Conservation (phyloP, 257 asterid species). For the Solanum dulcamara region DNA sequence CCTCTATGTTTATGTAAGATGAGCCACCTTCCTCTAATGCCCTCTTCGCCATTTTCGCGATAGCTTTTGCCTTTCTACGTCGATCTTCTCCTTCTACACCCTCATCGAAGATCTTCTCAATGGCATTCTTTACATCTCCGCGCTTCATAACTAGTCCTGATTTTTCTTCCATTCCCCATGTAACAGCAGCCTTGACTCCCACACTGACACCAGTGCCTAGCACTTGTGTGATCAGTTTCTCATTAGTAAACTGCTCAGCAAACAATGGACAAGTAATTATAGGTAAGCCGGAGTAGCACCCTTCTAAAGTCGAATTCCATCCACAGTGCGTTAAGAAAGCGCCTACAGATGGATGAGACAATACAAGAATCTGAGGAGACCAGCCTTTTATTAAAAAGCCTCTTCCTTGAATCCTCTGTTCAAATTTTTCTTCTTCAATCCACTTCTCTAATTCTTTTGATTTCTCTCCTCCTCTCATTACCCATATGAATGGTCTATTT, state of each 20-base stretch:
- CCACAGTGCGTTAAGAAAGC: slow-evolving; percentile 81
- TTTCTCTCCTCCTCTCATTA: slow-evolving; percentile 24
- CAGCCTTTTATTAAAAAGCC: slow-evolving; percentile 68
- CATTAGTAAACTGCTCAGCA: slow-evolving; percentile 73
- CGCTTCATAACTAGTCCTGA: slow-evolving; percentile 42
- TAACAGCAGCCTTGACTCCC: slow-evolving; percentile 57
- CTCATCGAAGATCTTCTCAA: slow-evolving; percentile 26
- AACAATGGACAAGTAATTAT: slow-evolving; percentile 78
- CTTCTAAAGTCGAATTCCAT: slow-evolving; percentile 81
- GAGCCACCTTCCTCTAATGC: slow-evolving; percentile 45
- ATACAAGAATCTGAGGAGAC: slow-evolving; percentile 74
- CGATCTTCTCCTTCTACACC: slow-evolving; percentile 29
- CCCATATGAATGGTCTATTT: slow-evolving; percentile 32
- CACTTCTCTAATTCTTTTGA: slow-evolving; percentile 42
- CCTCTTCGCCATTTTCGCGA: slow-evolving; percentile 24
- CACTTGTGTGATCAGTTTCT: slow-evolving; percentile 40
- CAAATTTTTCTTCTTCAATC: slow-evolving; percentile 44
- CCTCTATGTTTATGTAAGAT: slow-evolving; percentile 22
- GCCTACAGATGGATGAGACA: slow-evolving; percentile 48
- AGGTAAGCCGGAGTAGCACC: slow-evolving; percentile 56
- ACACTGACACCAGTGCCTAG: slow-evolving; percentile 48
- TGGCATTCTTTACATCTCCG: slow-evolving; percentile 30
- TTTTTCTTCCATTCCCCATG: slow-evolving; percentile 70
- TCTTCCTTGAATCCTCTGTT: slow-evolving; percentile 36
- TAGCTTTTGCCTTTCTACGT: slow-evolving; percentile 24